These are phyloP conservation scores for Dryas octopetala DNA, from an alignment of 306 rosid genomes.

Conservation along the genomic window DNA sequence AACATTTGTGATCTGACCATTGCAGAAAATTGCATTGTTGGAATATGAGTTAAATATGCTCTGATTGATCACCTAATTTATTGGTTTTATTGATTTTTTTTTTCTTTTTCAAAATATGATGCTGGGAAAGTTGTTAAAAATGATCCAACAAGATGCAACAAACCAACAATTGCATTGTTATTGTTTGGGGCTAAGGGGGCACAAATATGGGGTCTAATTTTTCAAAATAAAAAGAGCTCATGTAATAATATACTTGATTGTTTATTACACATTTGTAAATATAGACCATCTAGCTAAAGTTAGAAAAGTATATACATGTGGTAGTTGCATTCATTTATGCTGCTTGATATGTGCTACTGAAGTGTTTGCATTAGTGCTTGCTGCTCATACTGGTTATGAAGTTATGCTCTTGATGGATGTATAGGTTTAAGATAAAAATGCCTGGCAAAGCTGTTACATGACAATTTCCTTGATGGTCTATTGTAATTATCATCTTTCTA, in stretches of 20 bases:
- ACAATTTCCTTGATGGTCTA: not conserved
- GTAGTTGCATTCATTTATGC: not conserved
- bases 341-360: not conserved
- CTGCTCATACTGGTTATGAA: not conserved
- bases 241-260: not conserved
- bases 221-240: not conserved
- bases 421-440: not conserved
- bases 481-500: slow-evolving; percentile 1
- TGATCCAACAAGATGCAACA: too few relatives aligned
- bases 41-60: slow-evolving; percentile 8
- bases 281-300: not conserved
- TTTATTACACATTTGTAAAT: not conserved
- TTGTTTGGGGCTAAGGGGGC: not conserved
- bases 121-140: too few relatives aligned
- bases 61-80: too few relatives aligned
- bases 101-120: too few relatives aligned
- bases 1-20: not conserved
- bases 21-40: not conserved
- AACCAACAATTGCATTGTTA: too few relatives aligned
- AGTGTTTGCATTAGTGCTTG: slow-evolving; percentile 4
- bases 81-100: too few relatives aligned
- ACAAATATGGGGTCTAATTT: not conserved
- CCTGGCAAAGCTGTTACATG: not conserved
- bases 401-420: slow-evolving; percentile 6
- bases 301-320: not conserved